Conservation (phyloP, 441 rosid genomes). For the Jatropha multifida region DNA sequence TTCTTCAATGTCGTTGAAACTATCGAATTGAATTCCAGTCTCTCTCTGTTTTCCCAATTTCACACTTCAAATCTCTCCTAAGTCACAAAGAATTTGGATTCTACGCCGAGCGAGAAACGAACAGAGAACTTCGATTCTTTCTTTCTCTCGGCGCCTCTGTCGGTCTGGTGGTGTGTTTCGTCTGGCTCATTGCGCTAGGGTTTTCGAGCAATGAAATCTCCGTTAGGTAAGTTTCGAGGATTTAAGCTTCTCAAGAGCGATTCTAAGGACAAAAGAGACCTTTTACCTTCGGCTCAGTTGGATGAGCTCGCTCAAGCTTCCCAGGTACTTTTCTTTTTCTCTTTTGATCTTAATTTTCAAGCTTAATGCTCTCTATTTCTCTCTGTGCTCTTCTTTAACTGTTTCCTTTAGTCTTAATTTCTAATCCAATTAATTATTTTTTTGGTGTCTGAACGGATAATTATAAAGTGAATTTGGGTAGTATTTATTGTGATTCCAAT, state of each 20-base stretch:
- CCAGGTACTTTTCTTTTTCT: conserved; percentile 44
- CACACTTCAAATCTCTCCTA: background rate
- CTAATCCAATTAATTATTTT: background rate
- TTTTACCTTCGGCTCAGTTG: conserved; percentile 46
- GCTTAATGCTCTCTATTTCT: background rate
- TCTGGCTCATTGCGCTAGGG: conserved; percentile 23
- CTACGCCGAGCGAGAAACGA: conserved; percentile 3
- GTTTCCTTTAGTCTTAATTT: background rate
- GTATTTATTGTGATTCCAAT: too few relatives aligned
- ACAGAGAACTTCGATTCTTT: background rate
- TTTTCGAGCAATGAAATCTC: conserved; percentile 64
- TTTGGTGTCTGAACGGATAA: background rate
- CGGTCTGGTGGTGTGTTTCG: background rate
- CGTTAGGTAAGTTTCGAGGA: conserved; percentile 62
- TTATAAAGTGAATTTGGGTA: background rate
- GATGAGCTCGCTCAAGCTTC: conserved; percentile 90
- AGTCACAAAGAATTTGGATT: conserved; percentile 8
- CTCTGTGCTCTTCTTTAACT: background rate
- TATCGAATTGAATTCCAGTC: conserved; percentile 35
- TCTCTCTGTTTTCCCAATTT: conserved; percentile 24
- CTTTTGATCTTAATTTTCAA: background rate
- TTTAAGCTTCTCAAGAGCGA: conserved; percentile 74
- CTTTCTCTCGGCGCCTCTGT: background rate
- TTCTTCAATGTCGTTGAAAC: conserved; percentile 44
- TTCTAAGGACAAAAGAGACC: conserved; percentile 64